Percentiles rank a stretch among this genome's conserved stretches.
Conservation (phyloP, 768 basidiomycete genomes). For the Galerina sulciceps region DNA sequence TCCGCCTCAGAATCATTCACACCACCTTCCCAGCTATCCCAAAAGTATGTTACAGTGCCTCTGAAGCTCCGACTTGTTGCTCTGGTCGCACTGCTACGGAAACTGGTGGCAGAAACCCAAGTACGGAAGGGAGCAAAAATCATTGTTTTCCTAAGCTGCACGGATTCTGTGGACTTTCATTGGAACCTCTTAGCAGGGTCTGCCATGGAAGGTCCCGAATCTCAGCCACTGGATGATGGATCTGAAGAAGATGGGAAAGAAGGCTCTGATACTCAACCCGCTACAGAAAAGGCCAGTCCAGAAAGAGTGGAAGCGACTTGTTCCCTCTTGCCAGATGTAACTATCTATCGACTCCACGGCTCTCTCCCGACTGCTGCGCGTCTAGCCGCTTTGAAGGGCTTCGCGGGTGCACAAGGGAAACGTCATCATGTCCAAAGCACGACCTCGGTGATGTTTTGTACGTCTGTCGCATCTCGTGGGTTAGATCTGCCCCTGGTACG, state of each 20-base stretch:
- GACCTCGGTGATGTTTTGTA: constrained; percentile 86
- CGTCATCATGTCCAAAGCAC: constrained; percentile 25
- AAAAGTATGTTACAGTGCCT: constrained; percentile 89
- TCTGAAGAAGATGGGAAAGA: constrained; percentile 32
- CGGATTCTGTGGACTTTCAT: constrained; percentile 97
- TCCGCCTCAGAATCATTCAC: constrained; percentile 69
- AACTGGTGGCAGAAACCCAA: constrained; percentile 68
- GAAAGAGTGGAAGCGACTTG: constrained; percentile 66
- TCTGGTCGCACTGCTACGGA: constrained; percentile 83
- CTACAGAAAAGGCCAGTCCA: constrained; percentile 21
- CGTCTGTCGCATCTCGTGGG: constrained; percentile 98
- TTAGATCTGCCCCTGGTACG: constrained; percentile 94
- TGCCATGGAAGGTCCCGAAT: constrained; percentile 55
- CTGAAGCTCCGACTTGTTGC: constrained; percentile 94
- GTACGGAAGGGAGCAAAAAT: constrained; percentile 65
- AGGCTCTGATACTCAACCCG: constrained; percentile 13
- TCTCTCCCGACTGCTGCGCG: constrained; percentile 84
- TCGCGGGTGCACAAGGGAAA: constrained; percentile 54
- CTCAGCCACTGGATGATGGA: constrained; percentile 28
- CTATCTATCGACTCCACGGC: constrained; percentile 90
- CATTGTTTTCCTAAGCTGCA: constrained; percentile 96
- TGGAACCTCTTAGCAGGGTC: constrained; percentile 83
- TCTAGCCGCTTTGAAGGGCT: constrained; percentile 80
- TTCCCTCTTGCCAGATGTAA: constrained; percentile 78
- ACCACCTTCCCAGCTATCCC: constrained; percentile 90